Conservation (phyloP, 306 rosid species). For the Carpinus fangiana region DNA sequence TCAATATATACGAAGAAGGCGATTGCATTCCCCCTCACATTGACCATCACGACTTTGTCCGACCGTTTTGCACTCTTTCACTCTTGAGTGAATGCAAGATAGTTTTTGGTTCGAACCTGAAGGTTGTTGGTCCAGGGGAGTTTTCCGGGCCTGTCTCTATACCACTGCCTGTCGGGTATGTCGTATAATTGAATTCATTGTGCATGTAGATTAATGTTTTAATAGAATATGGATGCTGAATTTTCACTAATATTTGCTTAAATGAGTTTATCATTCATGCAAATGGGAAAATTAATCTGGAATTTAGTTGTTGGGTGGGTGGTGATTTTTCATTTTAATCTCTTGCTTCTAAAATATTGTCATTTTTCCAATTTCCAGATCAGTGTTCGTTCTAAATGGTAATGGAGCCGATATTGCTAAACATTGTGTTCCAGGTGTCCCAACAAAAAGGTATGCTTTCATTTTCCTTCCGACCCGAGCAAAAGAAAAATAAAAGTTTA, state of each 20-base stretch:
- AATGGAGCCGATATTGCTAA: conserved; percentile 61
- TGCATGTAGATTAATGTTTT: neutral
- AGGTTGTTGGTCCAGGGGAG: conserved; percentile 38
- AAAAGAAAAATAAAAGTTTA: neutral
- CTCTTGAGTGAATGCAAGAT: conserved; percentile 44
- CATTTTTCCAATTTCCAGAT: conserved; percentile 34
- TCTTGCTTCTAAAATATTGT: neutral
- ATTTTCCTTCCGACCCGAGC: neutral
- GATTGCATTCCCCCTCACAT: conserved; percentile 75
- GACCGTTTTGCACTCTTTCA: conserved; percentile 58
- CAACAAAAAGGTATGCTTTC: conserved; percentile 39
- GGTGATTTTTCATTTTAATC: neutral
- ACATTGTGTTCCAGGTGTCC: conserved; percentile 57
- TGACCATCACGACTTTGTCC: conserved; percentile 58
- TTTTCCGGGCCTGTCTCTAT: conserved; percentile 44
- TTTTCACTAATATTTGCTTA: neutral
- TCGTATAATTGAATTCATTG: neutral
- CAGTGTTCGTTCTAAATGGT: conserved; percentile 48
- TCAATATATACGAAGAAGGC: conserved; percentile 66
- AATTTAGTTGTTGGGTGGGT: conserved; percentile 1
- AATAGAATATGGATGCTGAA: no score
- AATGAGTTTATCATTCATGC: neutral
- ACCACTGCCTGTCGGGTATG: conserved; percentile 52
- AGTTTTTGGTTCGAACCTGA: conserved; percentile 43
- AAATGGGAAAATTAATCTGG: neutral